A percentile compares a stretch with the other conserved stretches of the same genome.
Evolutionary conservation across 106 monocot genomes (phyloP).

Genomic region (Posidonia australis): DNA sequence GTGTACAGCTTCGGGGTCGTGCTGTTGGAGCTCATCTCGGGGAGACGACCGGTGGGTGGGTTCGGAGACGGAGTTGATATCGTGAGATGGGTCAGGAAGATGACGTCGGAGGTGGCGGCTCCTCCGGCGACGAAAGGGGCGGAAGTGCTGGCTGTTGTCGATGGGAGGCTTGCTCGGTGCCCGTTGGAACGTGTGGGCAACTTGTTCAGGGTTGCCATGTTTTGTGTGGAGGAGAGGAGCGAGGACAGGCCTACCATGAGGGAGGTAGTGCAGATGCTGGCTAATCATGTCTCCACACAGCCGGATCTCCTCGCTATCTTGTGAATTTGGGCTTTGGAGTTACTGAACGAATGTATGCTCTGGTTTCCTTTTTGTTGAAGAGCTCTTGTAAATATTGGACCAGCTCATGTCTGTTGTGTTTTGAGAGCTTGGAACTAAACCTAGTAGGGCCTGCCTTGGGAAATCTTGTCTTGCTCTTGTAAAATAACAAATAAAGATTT

Average conservation of each 20-base stretch:
- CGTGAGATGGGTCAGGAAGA: conserved; percentile 76
- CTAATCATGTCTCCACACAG: conserved; percentile 22
- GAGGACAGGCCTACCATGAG: conserved; percentile 76
- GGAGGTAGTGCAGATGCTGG: conserved; percentile 85
- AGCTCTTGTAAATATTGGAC: too few relatives aligned
- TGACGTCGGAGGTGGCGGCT: conserved; percentile 23
- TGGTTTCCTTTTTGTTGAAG: too few relatives aligned
- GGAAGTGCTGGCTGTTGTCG: conserved; percentile 46
- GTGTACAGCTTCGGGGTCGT: conserved; percentile 98
- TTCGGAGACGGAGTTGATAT: conserved; percentile 94
- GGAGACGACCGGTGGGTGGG: conserved; percentile 70
- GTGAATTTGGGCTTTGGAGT: too few relatives aligned
- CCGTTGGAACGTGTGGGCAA: conserved; percentile 35
- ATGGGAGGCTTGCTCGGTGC: conserved; percentile 29
- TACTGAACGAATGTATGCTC: too few relatives aligned
- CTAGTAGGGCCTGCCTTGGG: too few relatives aligned
- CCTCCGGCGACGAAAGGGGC: conserved; percentile 1
- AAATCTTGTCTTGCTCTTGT: too few relatives aligned
- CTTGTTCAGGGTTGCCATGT: conserved; percentile 74
- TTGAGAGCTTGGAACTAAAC: too few relatives aligned
- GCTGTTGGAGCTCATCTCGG: conserved; percentile 86
- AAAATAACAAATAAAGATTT: too few relatives aligned
- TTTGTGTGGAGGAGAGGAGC: conserved; percentile 74
- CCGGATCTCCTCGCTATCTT: conserved; percentile 14
- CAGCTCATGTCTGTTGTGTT: too few relatives aligned